phyloP scores from a whole-genome alignment of 2,329 filamentous ascomycete genomes.

The Ascochyta lentis region DNA sequence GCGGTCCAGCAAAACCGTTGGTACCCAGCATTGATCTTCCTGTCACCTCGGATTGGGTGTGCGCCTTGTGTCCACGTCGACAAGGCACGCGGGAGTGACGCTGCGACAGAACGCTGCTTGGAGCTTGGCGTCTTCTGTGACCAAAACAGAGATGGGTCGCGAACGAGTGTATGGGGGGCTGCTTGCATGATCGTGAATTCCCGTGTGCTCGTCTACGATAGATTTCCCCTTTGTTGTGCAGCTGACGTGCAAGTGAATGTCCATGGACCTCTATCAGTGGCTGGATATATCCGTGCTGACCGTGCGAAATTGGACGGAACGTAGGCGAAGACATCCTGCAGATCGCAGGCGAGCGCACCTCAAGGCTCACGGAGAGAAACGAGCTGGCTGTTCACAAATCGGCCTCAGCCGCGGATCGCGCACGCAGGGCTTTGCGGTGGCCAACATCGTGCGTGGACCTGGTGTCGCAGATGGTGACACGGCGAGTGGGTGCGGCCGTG shows the following conservation, averaged over 20 bases:
- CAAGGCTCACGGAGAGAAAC: not conserved
- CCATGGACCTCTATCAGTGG: conserved; percentile 7
- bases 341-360: conserved; percentile 3
- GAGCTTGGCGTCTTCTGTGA: conserved; percentile 10
- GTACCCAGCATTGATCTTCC: not conserved
- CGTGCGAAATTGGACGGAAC: conserved; percentile 16
- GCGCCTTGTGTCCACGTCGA: conserved; percentile 1
- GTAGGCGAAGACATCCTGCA: conserved; percentile 14
- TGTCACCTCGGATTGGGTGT: conserved; percentile 4
- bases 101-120: not conserved
- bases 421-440: conserved; percentile 3
- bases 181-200: conserved; percentile 4
- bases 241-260: conserved; percentile 8
- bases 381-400: not conserved
- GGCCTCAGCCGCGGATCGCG: not conserved
- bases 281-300: conserved; percentile 7
- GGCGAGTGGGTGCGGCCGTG: not conserved
- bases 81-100: conserved; percentile 2
- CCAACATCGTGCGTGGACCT: conserved; percentile 8
- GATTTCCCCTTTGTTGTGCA: conserved; percentile 17
- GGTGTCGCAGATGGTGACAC: conserved; percentile 6
- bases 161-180: not conserved
- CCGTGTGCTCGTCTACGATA: conserved; percentile 12
- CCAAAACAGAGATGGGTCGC: conserved; percentile 4
- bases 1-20: conserved; percentile 4